These are phyloP conservation scores for Gomphus bonarii DNA, from an alignment of 1,284 basidiomycete genomes.

Conservation along the genomic window DNA sequence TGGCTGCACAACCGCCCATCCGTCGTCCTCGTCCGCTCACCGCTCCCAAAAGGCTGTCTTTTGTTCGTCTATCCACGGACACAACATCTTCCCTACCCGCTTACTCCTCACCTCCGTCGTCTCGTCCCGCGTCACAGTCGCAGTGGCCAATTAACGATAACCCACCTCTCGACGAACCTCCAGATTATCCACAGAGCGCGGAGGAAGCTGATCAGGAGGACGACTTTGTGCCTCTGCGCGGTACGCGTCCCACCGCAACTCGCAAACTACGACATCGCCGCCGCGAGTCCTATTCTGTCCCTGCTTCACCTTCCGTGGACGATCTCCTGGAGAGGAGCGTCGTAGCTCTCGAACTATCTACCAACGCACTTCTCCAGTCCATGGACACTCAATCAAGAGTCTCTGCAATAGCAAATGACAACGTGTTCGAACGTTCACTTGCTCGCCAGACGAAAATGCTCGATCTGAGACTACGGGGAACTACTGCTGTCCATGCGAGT, in stretches of 20 bases:
- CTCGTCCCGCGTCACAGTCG: conserved; percentile 13
- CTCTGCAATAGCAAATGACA: conserved; percentile 23
- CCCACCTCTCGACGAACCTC: conserved; percentile 42
- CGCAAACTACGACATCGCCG: conserved; percentile 11
- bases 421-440: conserved; percentile 25
- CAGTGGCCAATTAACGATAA: conserved; percentile 15
- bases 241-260: conserved; percentile 12
- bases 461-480: conserved; percentile 37
- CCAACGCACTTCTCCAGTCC: conserved; percentile 60
- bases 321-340: conserved; percentile 70
- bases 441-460: conserved; percentile 33
- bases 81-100: conserved; percentile 57
- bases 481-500: conserved; percentile 31
- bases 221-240: conserved; percentile 13
- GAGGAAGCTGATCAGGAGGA: conserved; percentile 65
- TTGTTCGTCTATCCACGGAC: conserved; percentile 54
- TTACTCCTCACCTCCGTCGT: conserved; percentile 38
- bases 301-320: conserved; percentile 42
- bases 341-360: conserved; percentile 74
- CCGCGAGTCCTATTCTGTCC: conserved; percentile 10
- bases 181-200: conserved; percentile 65
- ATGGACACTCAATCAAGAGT: conserved; percentile 51
- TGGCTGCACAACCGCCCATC: neutral
- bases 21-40: neutral
- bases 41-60: conserved; percentile 34